Conservation (phyloP, 805 yeast genomes). For the Candida michaelii region DNA sequence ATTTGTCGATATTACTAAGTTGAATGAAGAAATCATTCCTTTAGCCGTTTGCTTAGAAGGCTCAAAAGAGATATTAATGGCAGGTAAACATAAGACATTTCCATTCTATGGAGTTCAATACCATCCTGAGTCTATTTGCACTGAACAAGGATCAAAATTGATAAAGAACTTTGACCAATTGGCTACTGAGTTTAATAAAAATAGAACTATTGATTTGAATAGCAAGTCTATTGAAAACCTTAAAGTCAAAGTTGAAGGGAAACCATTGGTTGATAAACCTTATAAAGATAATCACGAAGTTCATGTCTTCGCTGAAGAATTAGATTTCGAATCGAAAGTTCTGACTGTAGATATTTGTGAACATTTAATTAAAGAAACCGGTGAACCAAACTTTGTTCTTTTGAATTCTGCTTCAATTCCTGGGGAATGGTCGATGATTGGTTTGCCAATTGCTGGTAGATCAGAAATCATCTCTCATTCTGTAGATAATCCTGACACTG, state of each 20-base stretch:
- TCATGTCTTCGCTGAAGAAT: conserved; percentile 16
- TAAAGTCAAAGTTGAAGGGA: conserved; percentile 8
- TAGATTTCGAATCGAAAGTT: conserved; percentile 17
- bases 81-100: conserved; percentile 54
- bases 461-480: conserved; percentile 63
- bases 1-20: conserved; percentile 41
- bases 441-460: conserved; percentile 51
- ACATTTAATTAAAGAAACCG: conserved; percentile 23
- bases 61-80: conserved; percentile 61
- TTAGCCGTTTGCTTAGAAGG: conserved; percentile 59
- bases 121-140: conserved; percentile 94
- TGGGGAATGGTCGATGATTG: conserved; percentile 87
- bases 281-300: conserved; percentile 2
- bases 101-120: conserved; percentile 96
- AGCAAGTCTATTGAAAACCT: conserved; percentile 5
- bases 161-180: conserved; percentile 61
- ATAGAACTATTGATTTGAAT: conserved; percentile 13
- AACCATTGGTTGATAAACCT: conserved; percentile 7
- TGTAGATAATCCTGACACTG: conserved; percentile 36
- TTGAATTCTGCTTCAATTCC: conserved; percentile 81
- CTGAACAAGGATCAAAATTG: conserved; percentile 60
- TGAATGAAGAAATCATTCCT: conserved; percentile 45
- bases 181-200: conserved; percentile 37
- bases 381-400: conserved; percentile 50
- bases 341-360: conserved; percentile 56